Evolutionary conservation across 768 basidiomycete genomes (phyloP), one percentile per base, ranked within the genome.

Genomic region (Lactarius deliciosus): DNA sequence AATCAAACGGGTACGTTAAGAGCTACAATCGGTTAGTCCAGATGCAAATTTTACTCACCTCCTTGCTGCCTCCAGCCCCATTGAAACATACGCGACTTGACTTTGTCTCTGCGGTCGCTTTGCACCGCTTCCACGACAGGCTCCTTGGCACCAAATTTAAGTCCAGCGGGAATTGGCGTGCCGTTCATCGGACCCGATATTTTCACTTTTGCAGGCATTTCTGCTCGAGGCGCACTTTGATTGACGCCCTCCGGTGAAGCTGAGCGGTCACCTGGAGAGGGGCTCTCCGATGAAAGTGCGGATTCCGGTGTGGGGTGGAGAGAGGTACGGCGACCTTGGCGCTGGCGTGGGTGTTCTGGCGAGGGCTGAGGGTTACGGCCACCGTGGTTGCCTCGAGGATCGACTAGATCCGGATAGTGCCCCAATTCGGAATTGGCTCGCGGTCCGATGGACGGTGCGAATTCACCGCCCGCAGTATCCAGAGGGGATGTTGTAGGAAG

Each of bases 171-270:
- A 43, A 96, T 91, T 53, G 89, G 91, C 16, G 86, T 85, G 9
- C 92, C 94, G 65, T 88, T 88, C 74, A 94, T 81, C 40, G 95
- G 96, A 1, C 86, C 92, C 20, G 94, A 96, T 59, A 98, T 97
- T 77, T 95, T 94, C 58, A 88, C 86, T 75, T 89, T 90, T 32
- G 82, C 81, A 57, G 81, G 81, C 32, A 75, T 74, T 64, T 90
- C 88, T 8, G 77, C 78, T 70, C 82, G 71, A 1, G 74, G 73
- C 34, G 74, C 85, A 69, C 82, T 84, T 56, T 83, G 84, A 25
- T 82, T 82, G 4, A 77, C 76, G 56, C 86, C 75, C 69, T 74
- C 79, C 64, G 70, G 80, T 25, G 81, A 75, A 15, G 79, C 68
- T 69, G 74, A 79, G 22, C 76, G 79, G 32, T 66, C 71, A 36